phyloP scores from a whole-genome alignment of 208 protist species.

The Trypanosoma brucei region DNA sequence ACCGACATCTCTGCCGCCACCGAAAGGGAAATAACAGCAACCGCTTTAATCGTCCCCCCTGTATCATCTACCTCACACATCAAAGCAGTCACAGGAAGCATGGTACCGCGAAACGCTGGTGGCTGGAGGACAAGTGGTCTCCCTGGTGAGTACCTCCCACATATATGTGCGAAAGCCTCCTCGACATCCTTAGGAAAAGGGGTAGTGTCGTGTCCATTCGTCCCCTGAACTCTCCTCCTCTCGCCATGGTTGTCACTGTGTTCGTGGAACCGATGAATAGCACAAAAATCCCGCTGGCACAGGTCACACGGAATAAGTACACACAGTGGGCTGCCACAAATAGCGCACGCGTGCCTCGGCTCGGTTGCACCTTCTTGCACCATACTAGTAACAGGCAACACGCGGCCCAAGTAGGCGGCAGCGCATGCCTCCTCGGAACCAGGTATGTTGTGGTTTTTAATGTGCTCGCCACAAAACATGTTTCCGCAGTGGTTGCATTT shows the following conservation, averaged over 20 bases:
- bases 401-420: background rate
- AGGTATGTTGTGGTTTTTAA: slow-evolving; percentile 33
- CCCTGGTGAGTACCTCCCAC: too few relatives aligned
- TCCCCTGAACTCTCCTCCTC: slow-evolving; percentile 18
- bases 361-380: too few relatives aligned
- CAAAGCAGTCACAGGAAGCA: slow-evolving; percentile 22
- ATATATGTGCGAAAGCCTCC: too few relatives aligned
- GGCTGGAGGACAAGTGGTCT: slow-evolving; percentile 14
- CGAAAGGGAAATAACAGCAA: slow-evolving; percentile 23
- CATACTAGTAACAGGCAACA: too few relatives aligned
- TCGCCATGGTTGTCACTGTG: slow-evolving; percentile 26
- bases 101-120: slow-evolving; percentile 35
- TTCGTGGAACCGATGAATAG: slow-evolving; percentile 58
- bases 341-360: too few relatives aligned
- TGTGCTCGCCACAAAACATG: slow-evolving; percentile 55
- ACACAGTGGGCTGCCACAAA: slow-evolving; percentile 6
- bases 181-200: too few relatives aligned
- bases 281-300: slow-evolving; percentile 43
- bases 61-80: slow-evolving; percentile 3
- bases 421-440: slow-evolving; percentile 1
- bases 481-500: slow-evolving; percentile 46
- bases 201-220: too few relatives aligned
- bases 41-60: background rate
- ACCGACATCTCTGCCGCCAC: slow-evolving; percentile 48
- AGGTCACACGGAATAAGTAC: slow-evolving; percentile 40